Conservation (phyloP, 345 rosid species). For the Melastoma malabathricum region DNA sequence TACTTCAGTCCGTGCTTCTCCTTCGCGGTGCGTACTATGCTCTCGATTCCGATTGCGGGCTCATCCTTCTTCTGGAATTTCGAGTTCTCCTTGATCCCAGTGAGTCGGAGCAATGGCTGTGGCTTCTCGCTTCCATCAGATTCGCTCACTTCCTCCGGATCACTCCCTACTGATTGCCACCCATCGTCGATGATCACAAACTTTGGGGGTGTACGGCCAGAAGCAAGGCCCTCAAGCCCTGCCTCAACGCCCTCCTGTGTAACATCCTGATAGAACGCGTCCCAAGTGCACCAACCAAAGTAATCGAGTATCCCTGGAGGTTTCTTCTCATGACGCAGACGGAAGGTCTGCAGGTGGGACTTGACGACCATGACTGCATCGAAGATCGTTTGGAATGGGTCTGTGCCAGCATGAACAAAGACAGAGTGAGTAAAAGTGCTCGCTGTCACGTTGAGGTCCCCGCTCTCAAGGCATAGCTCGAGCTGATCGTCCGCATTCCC, state of each 20-base stretch:
- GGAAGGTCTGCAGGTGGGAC: constrained; percentile 26
- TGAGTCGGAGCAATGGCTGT: no score
- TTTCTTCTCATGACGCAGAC: constrained; percentile 27
- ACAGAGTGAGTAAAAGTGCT: constrained; percentile 14
- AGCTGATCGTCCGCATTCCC: constrained; percentile 12
- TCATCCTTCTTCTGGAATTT: no score
- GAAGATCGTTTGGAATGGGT: constrained; percentile 22
- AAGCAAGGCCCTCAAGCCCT: constrained; percentile 22
- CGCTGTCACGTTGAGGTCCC: constrained; percentile 19
- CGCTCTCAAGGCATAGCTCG: constrained; percentile 30
- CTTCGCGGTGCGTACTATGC: no score
- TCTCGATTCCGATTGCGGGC: no score
- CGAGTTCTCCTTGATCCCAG: no score
- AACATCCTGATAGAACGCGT: constrained; percentile 33
- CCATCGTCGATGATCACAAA: constrained; percentile 38
- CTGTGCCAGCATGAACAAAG: constrained; percentile 21
- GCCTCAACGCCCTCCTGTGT: constrained; percentile 26
- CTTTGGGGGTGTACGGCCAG: constrained; percentile 35
- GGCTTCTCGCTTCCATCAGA: no score
- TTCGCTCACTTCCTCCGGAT: no score
- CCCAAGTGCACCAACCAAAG: constrained; percentile 55
- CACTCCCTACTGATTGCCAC: constrained; percentile 25
- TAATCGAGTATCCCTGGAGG: constrained; percentile 34
- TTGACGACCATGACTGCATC: constrained; percentile 26
- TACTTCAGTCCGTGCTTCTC: constrained; percentile 3